Conservation (phyloP, 768 basidiomycete genomes). For the Nidula microcarpa region DNA sequence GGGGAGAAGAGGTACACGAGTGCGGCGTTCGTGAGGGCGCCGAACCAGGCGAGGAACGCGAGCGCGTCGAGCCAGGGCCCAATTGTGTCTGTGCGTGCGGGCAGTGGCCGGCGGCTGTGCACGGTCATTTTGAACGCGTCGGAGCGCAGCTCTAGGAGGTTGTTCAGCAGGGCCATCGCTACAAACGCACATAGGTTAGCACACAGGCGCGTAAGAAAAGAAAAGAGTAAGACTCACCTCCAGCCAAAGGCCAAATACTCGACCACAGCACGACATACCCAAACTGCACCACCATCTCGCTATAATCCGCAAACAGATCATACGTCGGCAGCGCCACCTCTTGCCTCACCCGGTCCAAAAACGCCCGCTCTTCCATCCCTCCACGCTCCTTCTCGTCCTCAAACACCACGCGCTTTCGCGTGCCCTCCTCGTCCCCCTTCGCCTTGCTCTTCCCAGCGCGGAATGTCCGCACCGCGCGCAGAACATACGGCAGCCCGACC, state of each 20-base stretch:
- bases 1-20: conserved; percentile 89
- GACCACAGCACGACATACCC: conserved; percentile 93
- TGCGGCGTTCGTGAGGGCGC: conserved; percentile 83
- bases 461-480: conserved; percentile 54
- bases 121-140: conserved; percentile 95
- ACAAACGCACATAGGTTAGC: conserved; percentile 2
- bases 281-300: conserved; percentile 96
- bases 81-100: conserved; percentile 84
- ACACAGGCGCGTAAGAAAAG: not conserved
- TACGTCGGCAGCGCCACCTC: conserved; percentile 83
- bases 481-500: conserved; percentile 75
- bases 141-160: conserved; percentile 85
- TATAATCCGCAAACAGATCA: conserved; percentile 82
- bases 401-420: conserved; percentile 60
- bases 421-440: conserved; percentile 23
- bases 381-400: conserved; percentile 61
- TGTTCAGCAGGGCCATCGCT: conserved; percentile 88
- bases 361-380: conserved; percentile 68
- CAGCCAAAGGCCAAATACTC: conserved; percentile 90
- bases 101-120: conserved; percentile 81
- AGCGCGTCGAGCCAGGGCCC: conserved; percentile 93
- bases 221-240: conserved; percentile 40
- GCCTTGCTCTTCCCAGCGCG: conserved; percentile 19
- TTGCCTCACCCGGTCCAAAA: conserved; percentile 72
- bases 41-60: conserved; percentile 86